phyloP scores from a whole-genome alignment of 768 basidiomycete genomes.

The Boletus pseudo-olivaceus region DNA sequence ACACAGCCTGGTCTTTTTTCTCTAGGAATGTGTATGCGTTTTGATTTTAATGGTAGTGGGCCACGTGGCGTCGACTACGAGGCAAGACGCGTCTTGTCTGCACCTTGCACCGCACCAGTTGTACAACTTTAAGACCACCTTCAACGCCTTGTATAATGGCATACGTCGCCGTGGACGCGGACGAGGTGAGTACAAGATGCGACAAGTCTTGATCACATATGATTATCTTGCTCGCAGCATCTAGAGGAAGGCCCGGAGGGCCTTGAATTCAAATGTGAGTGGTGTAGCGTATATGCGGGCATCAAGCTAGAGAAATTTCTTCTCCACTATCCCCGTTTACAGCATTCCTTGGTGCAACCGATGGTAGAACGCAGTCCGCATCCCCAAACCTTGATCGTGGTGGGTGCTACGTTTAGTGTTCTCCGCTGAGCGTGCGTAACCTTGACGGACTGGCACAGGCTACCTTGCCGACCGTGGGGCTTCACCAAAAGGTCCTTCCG shows the following conservation, averaged over 20 bases:
- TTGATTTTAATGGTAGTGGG: neutral
- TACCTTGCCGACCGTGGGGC: constrained; percentile 56
- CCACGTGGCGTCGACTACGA: constrained; percentile 1
- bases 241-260: constrained; percentile 67
- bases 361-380: constrained; percentile 22
- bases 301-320: neutral
- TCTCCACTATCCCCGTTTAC: neutral
- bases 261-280: constrained; percentile 69
- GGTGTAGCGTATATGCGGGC: neutral
- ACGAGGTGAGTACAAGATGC: constrained; percentile 50
- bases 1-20: too few species aligned
- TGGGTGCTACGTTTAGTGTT: constrained; percentile 21
- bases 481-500: constrained; percentile 43
- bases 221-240: constrained; percentile 32
- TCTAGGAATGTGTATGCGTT: too few species aligned
- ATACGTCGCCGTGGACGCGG: constrained; percentile 67
- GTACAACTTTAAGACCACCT: neutral
- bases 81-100: neutral
- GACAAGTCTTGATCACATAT: neutral
- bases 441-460: constrained; percentile 37
- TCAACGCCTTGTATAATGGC: constrained; percentile 43
- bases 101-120: neutral
- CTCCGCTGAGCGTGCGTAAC: neutral
- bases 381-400: constrained; percentile 48
- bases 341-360: constrained; percentile 55